These are phyloP conservation scores for Begonia loranthoides DNA, from an alignment of 306 rosid genomes.

Conservation along the genomic window DNA sequence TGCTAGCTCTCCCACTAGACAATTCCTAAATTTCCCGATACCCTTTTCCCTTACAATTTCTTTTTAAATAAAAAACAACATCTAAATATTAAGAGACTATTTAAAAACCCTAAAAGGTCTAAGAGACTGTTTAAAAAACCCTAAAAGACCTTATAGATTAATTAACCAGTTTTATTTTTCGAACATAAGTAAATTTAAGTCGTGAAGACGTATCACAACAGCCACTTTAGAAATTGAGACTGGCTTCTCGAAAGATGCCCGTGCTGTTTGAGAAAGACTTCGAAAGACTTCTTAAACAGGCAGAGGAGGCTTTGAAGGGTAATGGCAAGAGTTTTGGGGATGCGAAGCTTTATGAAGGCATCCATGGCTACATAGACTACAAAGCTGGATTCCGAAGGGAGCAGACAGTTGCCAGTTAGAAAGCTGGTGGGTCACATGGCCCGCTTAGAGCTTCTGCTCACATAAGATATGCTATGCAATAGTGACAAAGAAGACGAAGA, in stretches of 20 bases:
- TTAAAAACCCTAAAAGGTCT: no score
- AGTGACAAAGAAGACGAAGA: conserved; percentile 69
- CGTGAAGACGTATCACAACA: no score
- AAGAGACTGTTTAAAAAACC: no score
- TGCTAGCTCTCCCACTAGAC: no score
- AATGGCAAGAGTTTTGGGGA: conserved; percentile 23
- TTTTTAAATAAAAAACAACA: no score
- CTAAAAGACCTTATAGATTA: no score
- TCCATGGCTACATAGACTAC: conserved; percentile 50
- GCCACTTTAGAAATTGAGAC: conserved; percentile 73
- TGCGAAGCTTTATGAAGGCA: conserved; percentile 56
- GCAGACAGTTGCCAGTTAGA: conserved; percentile 66
- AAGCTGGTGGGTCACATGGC: conserved; percentile 86
- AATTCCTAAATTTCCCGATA: no score
- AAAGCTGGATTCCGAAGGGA: conserved; percentile 79
- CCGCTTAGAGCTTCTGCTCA: conserved; percentile 89
- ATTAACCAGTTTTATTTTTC: no score
- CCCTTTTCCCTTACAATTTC: no score
- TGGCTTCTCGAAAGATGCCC: conserved; percentile 56
- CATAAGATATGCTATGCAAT: conserved; percentile 72
- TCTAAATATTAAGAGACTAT: no score
- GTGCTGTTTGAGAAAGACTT: conserved; percentile 63
- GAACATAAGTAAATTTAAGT: no score
- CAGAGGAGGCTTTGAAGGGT: conserved; percentile 47
- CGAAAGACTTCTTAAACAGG: conserved; percentile 69